Evolutionary conservation across 2,329 filamentous ascomycete species (phyloP).

Genomic region (Pestalotiopsis sp.): DNA sequence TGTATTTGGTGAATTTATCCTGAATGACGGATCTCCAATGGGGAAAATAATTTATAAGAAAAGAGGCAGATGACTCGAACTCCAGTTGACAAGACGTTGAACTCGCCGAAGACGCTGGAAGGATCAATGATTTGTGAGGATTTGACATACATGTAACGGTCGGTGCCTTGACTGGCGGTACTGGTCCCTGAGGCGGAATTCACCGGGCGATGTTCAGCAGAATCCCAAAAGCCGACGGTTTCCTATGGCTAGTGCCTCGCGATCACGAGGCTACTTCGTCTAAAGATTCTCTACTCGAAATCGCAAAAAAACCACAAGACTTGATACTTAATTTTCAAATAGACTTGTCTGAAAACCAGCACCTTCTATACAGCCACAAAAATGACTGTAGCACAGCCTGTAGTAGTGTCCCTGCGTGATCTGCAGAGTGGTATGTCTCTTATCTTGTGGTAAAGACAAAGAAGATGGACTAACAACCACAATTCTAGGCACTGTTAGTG

Average conservation of each 20-base stretch:
- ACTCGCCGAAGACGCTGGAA: background rate
- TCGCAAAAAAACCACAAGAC: background rate
- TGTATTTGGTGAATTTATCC: no score
- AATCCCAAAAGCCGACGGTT: constrained; percentile 28
- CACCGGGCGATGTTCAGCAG: background rate
- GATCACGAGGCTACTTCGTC: background rate
- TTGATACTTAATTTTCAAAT: background rate
- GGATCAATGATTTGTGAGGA: background rate
- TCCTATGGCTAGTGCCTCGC: constrained; percentile 21
- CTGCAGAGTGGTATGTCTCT: constrained; percentile 55
- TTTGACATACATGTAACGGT: no score
- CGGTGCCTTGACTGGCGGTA: background rate
- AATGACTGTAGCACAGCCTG: constrained; percentile 56
- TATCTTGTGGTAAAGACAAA: background rate
- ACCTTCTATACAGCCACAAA: constrained; percentile 1
- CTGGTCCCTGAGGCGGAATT: background rate
- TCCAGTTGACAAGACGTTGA: no score
- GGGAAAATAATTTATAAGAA: no score
- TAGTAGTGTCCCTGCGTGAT: constrained; percentile 64
- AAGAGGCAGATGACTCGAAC: no score
- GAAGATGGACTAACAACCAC: background rate
- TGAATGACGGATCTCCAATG: no score
- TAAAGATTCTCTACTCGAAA: background rate
- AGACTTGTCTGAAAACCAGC: background rate
- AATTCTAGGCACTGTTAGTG: constrained; percentile 63